These are phyloP conservation scores for Pichia scutulata DNA, from an alignment of 805 yeast species.

Conservation along the genomic window DNA sequence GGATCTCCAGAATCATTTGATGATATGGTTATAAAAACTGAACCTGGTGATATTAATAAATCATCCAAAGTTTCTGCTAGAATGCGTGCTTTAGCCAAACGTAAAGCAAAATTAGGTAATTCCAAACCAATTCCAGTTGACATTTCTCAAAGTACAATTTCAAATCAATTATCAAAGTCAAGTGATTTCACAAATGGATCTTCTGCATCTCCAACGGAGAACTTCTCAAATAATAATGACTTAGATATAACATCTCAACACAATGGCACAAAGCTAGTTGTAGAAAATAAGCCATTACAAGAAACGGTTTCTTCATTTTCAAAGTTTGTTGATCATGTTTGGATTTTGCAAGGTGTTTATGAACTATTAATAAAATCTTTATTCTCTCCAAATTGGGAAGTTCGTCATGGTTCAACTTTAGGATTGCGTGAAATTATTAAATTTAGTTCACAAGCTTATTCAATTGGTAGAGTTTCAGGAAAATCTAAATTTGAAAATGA, in stretches of 20 bases:
- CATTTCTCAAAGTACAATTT: conserved; percentile 62
- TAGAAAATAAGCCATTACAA: conserved; percentile 66
- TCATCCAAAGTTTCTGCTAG: conserved; percentile 50
- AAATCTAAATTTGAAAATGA: conserved; percentile 56
- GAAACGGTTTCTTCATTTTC: conserved; percentile 37
- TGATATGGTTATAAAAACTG: conserved; percentile 9
- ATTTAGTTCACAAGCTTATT: conserved; percentile 57
- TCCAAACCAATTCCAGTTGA: conserved; percentile 48
- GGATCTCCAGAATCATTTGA: not conserved
- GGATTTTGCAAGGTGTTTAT: conserved; percentile 94
- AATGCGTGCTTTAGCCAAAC: conserved; percentile 87
- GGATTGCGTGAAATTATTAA: conserved; percentile 82
- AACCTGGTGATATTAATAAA: conserved; percentile 1
- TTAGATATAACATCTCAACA: conserved; percentile 64
- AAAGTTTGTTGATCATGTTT: conserved; percentile 64
- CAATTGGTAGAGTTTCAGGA: conserved; percentile 77
- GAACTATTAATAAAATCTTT: conserved; percentile 73
- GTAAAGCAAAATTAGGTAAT: conserved; percentile 65
- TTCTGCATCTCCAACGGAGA: conserved; percentile 21
- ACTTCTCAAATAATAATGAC: not conserved
- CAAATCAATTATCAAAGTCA: conserved; percentile 36
- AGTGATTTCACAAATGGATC: conserved; percentile 70
- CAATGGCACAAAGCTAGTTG: conserved; percentile 73
- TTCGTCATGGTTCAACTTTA: conserved; percentile 90
- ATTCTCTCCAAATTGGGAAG: conserved; percentile 86